Evolutionary conservation across 2,329 filamentous ascomycete genomes (phyloP), one percentile per base, ranked within the genome.

Genomic region (Penicillium sclerotigenum): DNA sequence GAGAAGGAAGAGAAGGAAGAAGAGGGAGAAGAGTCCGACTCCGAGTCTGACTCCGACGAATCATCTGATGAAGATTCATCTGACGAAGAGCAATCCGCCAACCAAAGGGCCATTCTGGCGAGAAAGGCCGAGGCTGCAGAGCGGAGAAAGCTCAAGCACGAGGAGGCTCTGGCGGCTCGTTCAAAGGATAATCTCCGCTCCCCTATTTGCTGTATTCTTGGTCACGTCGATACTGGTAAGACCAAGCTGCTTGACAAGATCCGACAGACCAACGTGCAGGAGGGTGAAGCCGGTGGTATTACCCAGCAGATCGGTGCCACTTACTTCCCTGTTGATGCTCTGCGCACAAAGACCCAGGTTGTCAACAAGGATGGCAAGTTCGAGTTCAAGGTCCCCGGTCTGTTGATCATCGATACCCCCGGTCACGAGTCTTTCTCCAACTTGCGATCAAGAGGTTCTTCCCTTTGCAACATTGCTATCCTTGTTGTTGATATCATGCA

Each of bases 391-490:
- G 90, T 99, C 22, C 95, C 94, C 42, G 94, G 94, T 83, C 85
- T 99, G 53, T 80, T 99, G 64, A 87, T 99, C 70, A 99, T 99
- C 70, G 94, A 99, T 78, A 99, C 94, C 0, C 95, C 94, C 69
- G 94, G 94, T 80, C 94, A 99, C 91, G 94, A 99, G 85, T 99
- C 94, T 70, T 99, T 99, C 85, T 96, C 93, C 61, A 99, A 99
- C 78, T 79, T 99, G 63, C 89, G 95, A 70, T 97, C 93, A 65
- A 87, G 95, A 79, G 94, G 94, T 78, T 97, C 94, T 38, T 97
- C 92, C 14, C 89, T 99, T 57, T 99, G 95, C 78, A 99, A 99
- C 81, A 99, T 99, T 78, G 94, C 94, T 68, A 99, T 99, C 73
- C 81, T 99, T 64, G 95, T 99, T 40, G 93, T 99, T 66, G 94